Conservation (phyloP, 306 rosid species). For the Elaeagnus macrophylla region DNA sequence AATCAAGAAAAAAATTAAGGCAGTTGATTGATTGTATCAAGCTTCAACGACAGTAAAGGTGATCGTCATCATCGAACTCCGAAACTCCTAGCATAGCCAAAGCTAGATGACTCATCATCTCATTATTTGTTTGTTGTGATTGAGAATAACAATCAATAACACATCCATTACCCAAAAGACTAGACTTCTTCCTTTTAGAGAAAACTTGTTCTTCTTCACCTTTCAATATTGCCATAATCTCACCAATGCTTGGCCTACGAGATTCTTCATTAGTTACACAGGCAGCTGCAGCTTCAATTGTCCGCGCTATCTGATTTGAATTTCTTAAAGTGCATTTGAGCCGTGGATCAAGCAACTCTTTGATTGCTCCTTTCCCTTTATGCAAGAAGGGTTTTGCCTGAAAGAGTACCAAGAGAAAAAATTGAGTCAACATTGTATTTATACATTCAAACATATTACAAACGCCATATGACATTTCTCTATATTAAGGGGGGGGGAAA, state of each 20-base stretch:
- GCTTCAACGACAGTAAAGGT: constrained; percentile 44
- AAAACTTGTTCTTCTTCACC: constrained; percentile 53
- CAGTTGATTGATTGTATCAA: not conserved
- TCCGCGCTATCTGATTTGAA: constrained; percentile 63
- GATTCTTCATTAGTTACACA: constrained; percentile 80
- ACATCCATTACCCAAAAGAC: constrained; percentile 69
- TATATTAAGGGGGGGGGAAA: no score
- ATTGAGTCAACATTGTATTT: not conserved
- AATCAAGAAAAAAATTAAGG: no score
- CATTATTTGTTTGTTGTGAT: constrained; percentile 50
- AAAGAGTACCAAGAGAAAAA: constrained; percentile 5
- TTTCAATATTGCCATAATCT: constrained; percentile 67
- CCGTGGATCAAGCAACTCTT: constrained; percentile 77
- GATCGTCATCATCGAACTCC: constrained; percentile 81
- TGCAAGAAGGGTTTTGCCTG: constrained; percentile 88
- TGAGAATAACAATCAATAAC: constrained; percentile 70
- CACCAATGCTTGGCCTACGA: constrained; percentile 67
- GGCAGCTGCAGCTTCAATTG: constrained; percentile 84
- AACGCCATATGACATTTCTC: no score
- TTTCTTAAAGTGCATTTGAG: constrained; percentile 42
- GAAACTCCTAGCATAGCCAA: constrained; percentile 92
- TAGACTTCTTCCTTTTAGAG: constrained; percentile 54
- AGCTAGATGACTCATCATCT: constrained; percentile 80
- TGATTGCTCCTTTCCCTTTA: constrained; percentile 78
- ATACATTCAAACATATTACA: no score